phyloP scores from a whole-genome alignment of 106 monocot genomes.

The Xerophyta viscosa region DNA sequence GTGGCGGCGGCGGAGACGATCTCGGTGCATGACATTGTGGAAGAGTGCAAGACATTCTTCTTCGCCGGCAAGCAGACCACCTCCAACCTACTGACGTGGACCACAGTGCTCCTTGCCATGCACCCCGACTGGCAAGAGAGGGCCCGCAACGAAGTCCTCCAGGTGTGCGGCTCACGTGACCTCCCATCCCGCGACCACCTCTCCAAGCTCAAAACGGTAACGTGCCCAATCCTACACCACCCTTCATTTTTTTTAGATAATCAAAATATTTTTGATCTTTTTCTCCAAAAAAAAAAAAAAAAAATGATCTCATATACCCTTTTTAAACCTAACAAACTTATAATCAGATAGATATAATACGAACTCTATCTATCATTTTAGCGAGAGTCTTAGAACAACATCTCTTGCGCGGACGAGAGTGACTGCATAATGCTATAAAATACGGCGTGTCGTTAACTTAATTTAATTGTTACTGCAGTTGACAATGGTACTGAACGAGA shows the following conservation, averaged over 20 bases:
- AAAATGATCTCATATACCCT: too few relatives aligned
- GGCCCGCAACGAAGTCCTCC: constrained; percentile 67
- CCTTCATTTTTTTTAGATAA: not conserved
- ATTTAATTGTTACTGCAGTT: constrained; percentile 26
- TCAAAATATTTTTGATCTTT: not conserved
- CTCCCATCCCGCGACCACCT: constrained; percentile 62
- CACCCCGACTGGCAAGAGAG: constrained; percentile 81
- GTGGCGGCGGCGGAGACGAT: not conserved
- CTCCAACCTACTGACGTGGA: constrained; percentile 79
- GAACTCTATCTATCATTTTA: too few relatives aligned
- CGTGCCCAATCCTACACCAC: not conserved
- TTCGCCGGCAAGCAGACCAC: constrained; percentile 95
- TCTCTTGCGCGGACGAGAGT: too few relatives aligned
- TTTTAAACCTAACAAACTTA: too few relatives aligned
- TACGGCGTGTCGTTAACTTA: too few relatives aligned
- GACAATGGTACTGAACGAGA: constrained; percentile 50
- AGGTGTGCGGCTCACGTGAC: constrained; percentile 58
- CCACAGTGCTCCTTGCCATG: constrained; percentile 72
- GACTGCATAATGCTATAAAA: too few relatives aligned
- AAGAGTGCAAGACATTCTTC: constrained; percentile 96
- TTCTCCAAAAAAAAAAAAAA: too few relatives aligned
- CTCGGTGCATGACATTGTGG: constrained; percentile 48
- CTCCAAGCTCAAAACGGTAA: constrained; percentile 76
- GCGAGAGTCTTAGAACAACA: too few relatives aligned
- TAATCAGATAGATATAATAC: too few relatives aligned